Evolutionary conservation across 768 basidiomycete species (phyloP), one percentile per base, ranked within the genome.

Genomic region (Gloeophyllum trabeum): DNA sequence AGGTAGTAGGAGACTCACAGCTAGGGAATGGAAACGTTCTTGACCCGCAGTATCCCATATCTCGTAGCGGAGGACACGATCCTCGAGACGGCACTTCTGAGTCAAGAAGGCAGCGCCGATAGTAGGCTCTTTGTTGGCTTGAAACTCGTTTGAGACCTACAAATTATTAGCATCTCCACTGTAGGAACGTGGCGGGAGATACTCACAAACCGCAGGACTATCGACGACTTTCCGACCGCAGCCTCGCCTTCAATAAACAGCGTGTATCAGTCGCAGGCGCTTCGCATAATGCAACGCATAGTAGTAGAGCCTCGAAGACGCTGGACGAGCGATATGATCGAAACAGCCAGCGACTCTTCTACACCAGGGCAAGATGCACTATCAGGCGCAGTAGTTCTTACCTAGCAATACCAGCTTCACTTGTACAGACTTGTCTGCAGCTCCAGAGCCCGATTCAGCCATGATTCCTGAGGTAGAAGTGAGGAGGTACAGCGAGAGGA

Each of bases 141-240:
- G 93, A 62, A 98, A 99, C 61, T 99, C 94, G 66, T 98, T 91
- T 59, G 85, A 85, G 41, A 91, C 88, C 88, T 91, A 44, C 10
- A 32, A 32, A 32, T 10, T 32, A 16, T 32, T 16, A 32, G 28
- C 28, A 32, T 32, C 28, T 10, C 28, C 28, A 10, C 16, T 32
- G 28, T 32, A 16, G 47, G 4, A 16, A 51, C 22, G 47, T 52
- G 35, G 49, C 43, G 35, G 39, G 49, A 52, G 22, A 40, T 32
- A 67, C 85, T 51, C 61, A 96, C 92, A 62, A 99, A 99, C 61
- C 94, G 81, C 46, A 97, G 75, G 36, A 98, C 94, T 42, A 99
- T 81, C n/a, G 91, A 96, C 6, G 93, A 96, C 72, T 99, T 99
- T 47, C 94, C 94, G 35, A 99, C 94, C 42, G 94, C 94, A 46